Percentiles rank a stretch among this genome's conserved stretches.
These are phyloP conservation scores for Aspergillus baeticus DNA, from an alignment of 495 filamentous ascomycete genomes.

Conservation along the genomic window DNA sequence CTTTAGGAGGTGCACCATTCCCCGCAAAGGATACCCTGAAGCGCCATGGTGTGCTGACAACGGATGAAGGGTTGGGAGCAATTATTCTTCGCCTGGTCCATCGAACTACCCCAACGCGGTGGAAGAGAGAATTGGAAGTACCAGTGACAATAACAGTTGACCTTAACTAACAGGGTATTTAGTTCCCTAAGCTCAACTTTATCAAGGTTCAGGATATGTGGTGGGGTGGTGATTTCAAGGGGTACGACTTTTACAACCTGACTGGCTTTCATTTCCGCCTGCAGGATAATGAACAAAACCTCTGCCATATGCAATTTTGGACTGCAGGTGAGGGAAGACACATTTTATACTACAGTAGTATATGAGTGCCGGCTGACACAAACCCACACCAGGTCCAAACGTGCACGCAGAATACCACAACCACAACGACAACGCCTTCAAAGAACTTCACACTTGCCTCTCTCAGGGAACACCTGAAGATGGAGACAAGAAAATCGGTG, in stretches of 20 bases:
- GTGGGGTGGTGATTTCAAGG: constrained; percentile 3
- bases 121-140: not conserved
- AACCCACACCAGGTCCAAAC: not conserved
- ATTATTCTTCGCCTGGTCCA: not conserved
- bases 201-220: not conserved
- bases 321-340: not conserved
- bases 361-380: not conserved
- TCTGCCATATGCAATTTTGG: constrained; percentile 7
- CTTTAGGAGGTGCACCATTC: not conserved
- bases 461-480: not conserved
- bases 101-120: not conserved
- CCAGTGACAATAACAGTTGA: not conserved
- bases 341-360: not conserved
- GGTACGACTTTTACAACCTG: not conserved
- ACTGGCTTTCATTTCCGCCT: constrained; percentile 1
- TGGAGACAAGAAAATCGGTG: too few species aligned
- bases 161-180: not conserved
- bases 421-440: not conserved
- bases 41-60: not conserved
- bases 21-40: not conserved
- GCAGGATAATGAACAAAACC: not conserved
- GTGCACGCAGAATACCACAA: not conserved
- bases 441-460: not conserved
- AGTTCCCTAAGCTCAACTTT: not conserved
- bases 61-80: not conserved